Evolutionary conservation across 495 filamentous ascomycete genomes (phyloP).

Genomic region (Halenospora varia): DNA sequence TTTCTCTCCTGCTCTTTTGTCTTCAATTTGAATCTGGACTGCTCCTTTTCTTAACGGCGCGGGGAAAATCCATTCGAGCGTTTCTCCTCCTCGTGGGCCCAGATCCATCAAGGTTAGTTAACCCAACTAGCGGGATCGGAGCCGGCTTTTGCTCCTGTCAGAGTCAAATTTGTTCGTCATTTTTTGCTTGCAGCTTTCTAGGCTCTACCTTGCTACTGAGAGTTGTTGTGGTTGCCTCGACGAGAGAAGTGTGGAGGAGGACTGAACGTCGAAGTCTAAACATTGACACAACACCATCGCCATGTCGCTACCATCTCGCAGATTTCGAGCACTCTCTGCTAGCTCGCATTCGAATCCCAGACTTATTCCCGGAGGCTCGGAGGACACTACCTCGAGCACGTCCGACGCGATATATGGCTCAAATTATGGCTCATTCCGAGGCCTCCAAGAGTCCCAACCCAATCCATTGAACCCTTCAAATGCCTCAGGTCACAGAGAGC

Average conservation of each 20-base stretch:
- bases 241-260: neutral
- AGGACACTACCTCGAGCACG: constrained; percentile 10
- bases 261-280: no score
- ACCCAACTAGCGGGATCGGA: no score
- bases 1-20: neutral
- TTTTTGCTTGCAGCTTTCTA: no score
- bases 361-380: constrained; percentile 17
- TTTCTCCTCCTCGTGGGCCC: no score
- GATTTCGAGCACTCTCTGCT: constrained; percentile 9
- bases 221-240: no score
- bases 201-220: no score
- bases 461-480: neutral
- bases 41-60: no score
- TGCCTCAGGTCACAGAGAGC: constrained; percentile 55
- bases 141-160: no score
- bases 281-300: neutral
- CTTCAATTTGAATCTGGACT: neutral
- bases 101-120: no score
- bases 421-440: constrained; percentile 20
- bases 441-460: neutral
- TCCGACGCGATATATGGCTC: constrained; percentile 16
- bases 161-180: no score
- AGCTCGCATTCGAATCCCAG: constrained; percentile 19
- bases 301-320: constrained; percentile 20
- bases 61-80: no score